Evolutionary conservation across 2,329 filamentous ascomycete genomes (phyloP).

Genomic region (Trichoderma endophyticum): DNA sequence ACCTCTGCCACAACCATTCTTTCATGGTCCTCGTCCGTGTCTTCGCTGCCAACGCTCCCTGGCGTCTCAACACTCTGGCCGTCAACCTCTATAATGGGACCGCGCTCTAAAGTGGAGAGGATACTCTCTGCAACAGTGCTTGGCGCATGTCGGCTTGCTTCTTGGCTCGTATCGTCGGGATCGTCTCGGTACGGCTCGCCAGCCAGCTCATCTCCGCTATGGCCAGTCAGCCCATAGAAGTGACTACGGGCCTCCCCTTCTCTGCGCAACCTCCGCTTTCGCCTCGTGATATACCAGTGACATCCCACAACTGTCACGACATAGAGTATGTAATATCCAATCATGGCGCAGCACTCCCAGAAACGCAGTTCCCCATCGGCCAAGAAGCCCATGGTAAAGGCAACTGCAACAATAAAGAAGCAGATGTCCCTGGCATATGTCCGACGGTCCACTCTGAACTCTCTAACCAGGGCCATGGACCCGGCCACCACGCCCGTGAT

Average conservation of each 20-base stretch:
- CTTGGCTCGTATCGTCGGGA: slow-evolving; percentile 36
- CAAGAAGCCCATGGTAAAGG: slow-evolving; percentile 83
- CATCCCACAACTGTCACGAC: slow-evolving; percentile 83
- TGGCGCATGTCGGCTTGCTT: slow-evolving; percentile 19
- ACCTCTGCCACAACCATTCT: slow-evolving; percentile 75
- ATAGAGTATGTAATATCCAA: slow-evolving; percentile 86
- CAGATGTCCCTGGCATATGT: slow-evolving; percentile 88
- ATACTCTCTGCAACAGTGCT: slow-evolving; percentile 30
- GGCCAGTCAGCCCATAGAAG: slow-evolving; percentile 57
- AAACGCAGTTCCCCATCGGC: slow-evolving; percentile 78
- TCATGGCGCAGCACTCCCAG: slow-evolving; percentile 91
- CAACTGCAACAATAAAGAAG: slow-evolving; percentile 85
- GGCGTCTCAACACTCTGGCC: slow-evolving; percentile 31
- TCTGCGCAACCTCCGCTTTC: slow-evolving; percentile 57
- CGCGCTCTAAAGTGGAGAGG: slow-evolving; percentile 44
- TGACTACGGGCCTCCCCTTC: slow-evolving; percentile 73
- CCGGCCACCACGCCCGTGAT: slow-evolving; percentile 95
- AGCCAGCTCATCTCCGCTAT: slow-evolving; percentile 51
- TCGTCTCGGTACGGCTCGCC: slow-evolving; percentile 63
- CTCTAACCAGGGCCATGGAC: slow-evolving; percentile 94
- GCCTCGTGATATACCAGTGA: slow-evolving; percentile 79
- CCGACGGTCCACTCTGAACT: slow-evolving; percentile 85
- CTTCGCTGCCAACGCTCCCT: slow-evolving; percentile 44
- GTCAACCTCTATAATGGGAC: slow-evolving; percentile 47
- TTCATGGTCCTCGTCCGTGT: slow-evolving; percentile 53